phyloP scores from a whole-genome alignment of 768 basidiomycete species.

The Pleurotus giganteus region DNA sequence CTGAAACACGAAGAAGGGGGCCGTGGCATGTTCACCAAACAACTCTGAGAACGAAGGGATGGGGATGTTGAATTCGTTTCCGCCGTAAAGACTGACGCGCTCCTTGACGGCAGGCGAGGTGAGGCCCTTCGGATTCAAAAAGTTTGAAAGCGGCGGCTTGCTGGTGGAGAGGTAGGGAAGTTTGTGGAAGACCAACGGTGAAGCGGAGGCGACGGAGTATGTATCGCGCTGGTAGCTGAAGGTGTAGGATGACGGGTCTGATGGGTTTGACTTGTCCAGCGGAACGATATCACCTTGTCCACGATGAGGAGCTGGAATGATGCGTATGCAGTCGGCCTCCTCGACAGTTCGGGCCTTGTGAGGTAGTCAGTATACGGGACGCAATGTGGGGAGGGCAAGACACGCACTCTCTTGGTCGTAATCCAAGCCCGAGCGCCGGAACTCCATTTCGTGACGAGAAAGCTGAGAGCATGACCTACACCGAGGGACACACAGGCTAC shows the following conservation, averaged over 20 bases:
- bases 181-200: constrained; percentile 65
- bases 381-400: background rate
- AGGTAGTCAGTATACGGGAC: constrained; percentile 1
- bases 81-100: constrained; percentile 72
- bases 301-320: constrained; percentile 76
- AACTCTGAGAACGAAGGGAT: constrained; percentile 92
- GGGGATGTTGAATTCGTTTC: constrained; percentile 96
- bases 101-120: constrained; percentile 42
- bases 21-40: constrained; percentile 94
- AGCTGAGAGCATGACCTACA: constrained; percentile 88
- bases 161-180: constrained; percentile 87
- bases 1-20: constrained; percentile 99
- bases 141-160: constrained; percentile 65
- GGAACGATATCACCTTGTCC: constrained; percentile 90
- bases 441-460: constrained; percentile 90
- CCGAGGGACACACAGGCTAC: constrained; percentile 84
- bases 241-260: constrained; percentile 64
- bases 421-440: constrained; percentile 74
- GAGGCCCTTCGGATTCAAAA: constrained; percentile 60
- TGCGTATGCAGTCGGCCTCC: constrained; percentile 78
- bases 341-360: constrained; percentile 59
- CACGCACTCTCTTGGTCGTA: constrained; percentile 68
- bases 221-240: constrained; percentile 97
- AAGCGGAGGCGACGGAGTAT: constrained; percentile 64
- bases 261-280: constrained; percentile 58